phyloP scores from a whole-genome alignment of 768 basidiomycete species.

The Boletus rufocinnamomeus region DNA sequence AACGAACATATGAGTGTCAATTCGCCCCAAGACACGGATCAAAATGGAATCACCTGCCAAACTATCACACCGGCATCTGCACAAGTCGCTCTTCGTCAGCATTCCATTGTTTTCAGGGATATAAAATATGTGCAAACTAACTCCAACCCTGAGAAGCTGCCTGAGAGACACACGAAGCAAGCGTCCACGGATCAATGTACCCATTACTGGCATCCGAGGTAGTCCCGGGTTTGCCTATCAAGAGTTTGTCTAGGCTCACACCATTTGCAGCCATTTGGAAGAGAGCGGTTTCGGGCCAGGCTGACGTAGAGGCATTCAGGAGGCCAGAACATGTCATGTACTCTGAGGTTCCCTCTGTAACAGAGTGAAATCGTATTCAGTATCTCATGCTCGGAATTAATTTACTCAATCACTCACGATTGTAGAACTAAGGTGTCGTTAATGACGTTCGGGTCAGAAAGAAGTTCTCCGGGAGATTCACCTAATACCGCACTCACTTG shows the following conservation, averaged over 20 bases:
- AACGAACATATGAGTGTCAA: not conserved
- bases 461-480: too few relatives aligned
- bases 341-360: constrained; percentile 38
- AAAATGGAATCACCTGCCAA: constrained; percentile 37
- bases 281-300: constrained; percentile 46
- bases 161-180: constrained; percentile 61
- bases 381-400: not conserved
- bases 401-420: constrained; percentile 20
- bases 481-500: constrained; percentile 32
- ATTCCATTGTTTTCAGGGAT: not conserved
- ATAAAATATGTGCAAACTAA: constrained; percentile 36
- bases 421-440: constrained; percentile 24
- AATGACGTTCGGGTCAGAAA: not conserved
- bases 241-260: constrained; percentile 61
- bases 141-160: constrained; percentile 68
- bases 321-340: constrained; percentile 43
- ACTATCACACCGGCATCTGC: constrained; percentile 41
- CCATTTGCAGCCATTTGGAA: constrained; percentile 55
- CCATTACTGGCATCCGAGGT: constrained; percentile 54
- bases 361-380: not conserved
- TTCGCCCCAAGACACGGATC: not conserved
- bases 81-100: constrained; percentile 2
- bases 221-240: constrained; percentile 73
- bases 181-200: constrained; percentile 53
- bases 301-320: constrained; percentile 40